These are phyloP conservation scores for Pittosporum tobira DNA, from an alignment of 129 eudicot species.

Conservation along the genomic window DNA sequence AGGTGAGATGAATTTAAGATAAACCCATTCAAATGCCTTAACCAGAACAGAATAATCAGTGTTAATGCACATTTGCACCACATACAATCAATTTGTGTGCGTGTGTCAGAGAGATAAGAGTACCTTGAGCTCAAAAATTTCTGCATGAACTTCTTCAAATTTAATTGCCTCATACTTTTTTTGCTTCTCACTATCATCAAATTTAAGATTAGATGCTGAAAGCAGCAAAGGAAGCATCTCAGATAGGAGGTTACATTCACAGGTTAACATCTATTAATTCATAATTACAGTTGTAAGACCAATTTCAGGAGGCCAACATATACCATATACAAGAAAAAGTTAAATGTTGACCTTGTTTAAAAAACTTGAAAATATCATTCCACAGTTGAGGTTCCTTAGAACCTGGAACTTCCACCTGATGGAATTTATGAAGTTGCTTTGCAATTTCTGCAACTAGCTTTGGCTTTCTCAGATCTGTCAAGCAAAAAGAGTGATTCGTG, in stretches of 20 bases:
- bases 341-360: constrained; percentile 42
- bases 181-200: constrained; percentile 65
- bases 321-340: constrained; percentile 4
- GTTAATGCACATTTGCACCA: neutral
- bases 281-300: neutral
- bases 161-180: constrained; percentile 50
- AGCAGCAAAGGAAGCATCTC: constrained; percentile 15
- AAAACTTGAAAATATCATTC: constrained; percentile 73
- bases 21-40: neutral
- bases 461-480: constrained; percentile 75
- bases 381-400: constrained; percentile 87
- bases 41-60: neutral
- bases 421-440: constrained; percentile 72
- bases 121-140: constrained; percentile 71
- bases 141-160: constrained; percentile 58
- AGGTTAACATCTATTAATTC: neutral
- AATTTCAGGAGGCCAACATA: neutral
- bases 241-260: neutral
- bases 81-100: constrained; percentile 5
- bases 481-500: constrained; percentile 4
- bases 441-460: constrained; percentile 82
- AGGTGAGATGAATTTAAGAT: neutral
- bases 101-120: constrained; percentile 9
- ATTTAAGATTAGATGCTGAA: constrained; percentile 74
- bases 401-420: constrained; percentile 85